Evolutionary conservation across 2,329 filamentous ascomycete genomes (phyloP).

Genomic region (Cladosporium sp.): DNA sequence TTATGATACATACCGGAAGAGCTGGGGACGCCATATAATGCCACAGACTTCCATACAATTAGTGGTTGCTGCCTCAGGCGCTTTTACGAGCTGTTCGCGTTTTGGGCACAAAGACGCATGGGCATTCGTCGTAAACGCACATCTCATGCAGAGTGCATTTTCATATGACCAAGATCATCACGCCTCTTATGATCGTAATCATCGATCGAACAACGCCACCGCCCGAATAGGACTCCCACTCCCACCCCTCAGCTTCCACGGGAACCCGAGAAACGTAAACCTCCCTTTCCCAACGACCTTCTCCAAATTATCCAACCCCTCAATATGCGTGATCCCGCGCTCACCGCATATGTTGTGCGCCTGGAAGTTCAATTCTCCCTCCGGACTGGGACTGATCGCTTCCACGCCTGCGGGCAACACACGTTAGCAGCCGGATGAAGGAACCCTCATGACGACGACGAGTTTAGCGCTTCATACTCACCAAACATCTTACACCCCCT

Average conservation of each 20-base stretch:
- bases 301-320: slow-evolving; percentile 23
- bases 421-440: no score
- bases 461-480: neutral
- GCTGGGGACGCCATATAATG: no score
- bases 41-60: no score
- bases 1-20: no score
- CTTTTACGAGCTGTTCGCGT: no score
- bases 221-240: slow-evolving; percentile 26
- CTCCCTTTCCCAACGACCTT: slow-evolving; percentile 20
- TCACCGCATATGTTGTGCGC: slow-evolving; percentile 25
- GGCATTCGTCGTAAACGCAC: neutral
- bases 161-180: no score
- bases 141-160: neutral
- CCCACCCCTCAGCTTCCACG: slow-evolving; percentile 22
- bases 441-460: no score
- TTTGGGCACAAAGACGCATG: no score
- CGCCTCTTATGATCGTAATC: neutral
- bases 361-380: slow-evolving; percentile 24
- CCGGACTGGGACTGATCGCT: slow-evolving; percentile 23
- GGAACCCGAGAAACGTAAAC: slow-evolving; percentile 23
- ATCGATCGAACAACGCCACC: slow-evolving; percentile 19
- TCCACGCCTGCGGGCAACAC: slow-evolving; percentile 14
- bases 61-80: no score
- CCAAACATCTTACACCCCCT: slow-evolving; percentile 25
- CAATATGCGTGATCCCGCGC: slow-evolving; percentile 24